A percentile compares a stretch with the other conserved stretches of the same genome.
Evolutionary conservation across 179 eudicot genomes (phyloP).

Genomic region (Amaranthus tricolor): DNA sequence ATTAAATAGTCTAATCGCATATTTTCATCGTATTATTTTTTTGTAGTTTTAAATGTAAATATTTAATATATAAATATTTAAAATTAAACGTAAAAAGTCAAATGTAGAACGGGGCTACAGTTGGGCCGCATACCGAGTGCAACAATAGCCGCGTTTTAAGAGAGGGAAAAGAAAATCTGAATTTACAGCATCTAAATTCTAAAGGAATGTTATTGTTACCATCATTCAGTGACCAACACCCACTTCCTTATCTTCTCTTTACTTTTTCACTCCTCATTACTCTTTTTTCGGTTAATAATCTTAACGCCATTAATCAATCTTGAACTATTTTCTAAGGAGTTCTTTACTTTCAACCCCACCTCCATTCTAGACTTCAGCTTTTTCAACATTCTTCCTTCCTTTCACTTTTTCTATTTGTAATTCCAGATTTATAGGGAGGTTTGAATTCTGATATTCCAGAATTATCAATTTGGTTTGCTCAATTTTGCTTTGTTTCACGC

Average conservation of each 20-base stretch:
- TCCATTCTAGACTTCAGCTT: neutral
- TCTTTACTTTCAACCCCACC: slow-evolving; percentile 5
- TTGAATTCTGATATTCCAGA: neutral
- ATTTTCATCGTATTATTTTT: too few species aligned
- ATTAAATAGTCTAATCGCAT: too few species aligned
- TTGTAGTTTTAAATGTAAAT: too few species aligned
- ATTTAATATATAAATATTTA: too few species aligned
- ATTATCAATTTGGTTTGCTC: slow-evolving; percentile 21
- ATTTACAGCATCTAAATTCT: neutral
- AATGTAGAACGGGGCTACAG: too few species aligned
- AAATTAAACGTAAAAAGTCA: too few species aligned
- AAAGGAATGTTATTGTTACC: neutral
- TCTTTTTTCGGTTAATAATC: too few species aligned
- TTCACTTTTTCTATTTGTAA: neutral
- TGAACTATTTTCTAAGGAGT: too few species aligned
- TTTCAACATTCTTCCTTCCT: slow-evolving; percentile 2
- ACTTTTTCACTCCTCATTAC: neutral
- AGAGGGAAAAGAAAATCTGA: neutral
- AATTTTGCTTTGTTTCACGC: too few species aligned
- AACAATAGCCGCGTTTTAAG: slow-evolving; percentile 10
- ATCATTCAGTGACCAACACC: slow-evolving; percentile 1
- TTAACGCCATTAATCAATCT: too few species aligned
- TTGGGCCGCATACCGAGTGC: slow-evolving; percentile 28
- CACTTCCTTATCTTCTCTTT: neutral
- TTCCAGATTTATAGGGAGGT: slow-evolving; percentile 1